Conservation (phyloP, 257 asterid genomes). For the Petunia secreta region DNA sequence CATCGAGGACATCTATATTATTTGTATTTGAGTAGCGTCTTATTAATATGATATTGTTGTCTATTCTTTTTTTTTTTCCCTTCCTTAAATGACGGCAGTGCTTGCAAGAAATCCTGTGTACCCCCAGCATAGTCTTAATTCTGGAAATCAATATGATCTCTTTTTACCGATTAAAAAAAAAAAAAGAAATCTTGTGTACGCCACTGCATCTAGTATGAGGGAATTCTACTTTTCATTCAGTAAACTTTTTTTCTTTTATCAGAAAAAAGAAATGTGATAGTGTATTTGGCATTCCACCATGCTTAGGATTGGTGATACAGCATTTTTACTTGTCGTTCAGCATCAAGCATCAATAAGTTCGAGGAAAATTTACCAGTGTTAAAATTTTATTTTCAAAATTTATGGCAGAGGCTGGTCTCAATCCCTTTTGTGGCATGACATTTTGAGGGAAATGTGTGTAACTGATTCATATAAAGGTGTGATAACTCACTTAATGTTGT, state of each 20-base stretch:
- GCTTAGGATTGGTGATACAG: constrained; percentile 9
- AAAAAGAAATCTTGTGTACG: no score
- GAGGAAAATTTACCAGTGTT: neutral
- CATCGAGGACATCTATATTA: no score
- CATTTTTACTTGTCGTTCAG: neutral
- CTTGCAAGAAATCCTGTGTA: no score
- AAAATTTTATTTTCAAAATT: neutral
- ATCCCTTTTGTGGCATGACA: constrained; percentile 7
- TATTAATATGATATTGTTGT: no score
- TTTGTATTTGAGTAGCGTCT: no score
- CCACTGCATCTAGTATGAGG: neutral
- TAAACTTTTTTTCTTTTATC: neutral
- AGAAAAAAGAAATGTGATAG: constrained; percentile 16
- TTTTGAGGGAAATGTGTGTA: neutral
- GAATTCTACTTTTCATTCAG: constrained; percentile 12
- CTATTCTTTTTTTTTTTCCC: no score
- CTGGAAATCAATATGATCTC: no score
- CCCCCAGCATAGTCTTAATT: no score
- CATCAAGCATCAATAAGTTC: neutral
- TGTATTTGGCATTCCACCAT: constrained; percentile 9
- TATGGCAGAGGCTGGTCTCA: neutral
- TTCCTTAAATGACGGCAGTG: no score
- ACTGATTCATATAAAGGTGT: constrained; percentile 5
- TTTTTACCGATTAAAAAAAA: no score
- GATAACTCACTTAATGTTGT: neutral